These are phyloP conservation scores for Boletus pseudopeckii DNA, from an alignment of 768 basidiomycete species.

Conservation along the genomic window DNA sequence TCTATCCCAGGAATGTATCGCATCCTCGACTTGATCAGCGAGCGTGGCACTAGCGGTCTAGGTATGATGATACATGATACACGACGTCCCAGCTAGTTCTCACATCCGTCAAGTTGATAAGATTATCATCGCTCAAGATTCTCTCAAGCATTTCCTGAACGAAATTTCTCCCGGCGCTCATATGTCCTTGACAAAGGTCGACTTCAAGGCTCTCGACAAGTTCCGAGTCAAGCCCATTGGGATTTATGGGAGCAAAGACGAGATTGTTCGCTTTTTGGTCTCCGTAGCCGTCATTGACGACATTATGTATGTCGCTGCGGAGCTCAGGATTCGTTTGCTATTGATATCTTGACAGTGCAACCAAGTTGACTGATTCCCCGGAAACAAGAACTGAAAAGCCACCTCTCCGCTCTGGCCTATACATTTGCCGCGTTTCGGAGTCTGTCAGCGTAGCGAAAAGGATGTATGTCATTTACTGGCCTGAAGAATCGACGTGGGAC, in stretches of 20 bases:
- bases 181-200: slow-evolving; percentile 51
- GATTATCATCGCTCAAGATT: slow-evolving; percentile 55
- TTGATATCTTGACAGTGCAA: slow-evolving; percentile 10
- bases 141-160: slow-evolving; percentile 48
- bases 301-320: slow-evolving; percentile 33
- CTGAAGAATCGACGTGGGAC: slow-evolving; percentile 56
- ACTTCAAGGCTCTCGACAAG: slow-evolving; percentile 52
- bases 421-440: slow-evolving; percentile 35
- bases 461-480: slow-evolving; percentile 59
- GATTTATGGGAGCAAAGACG: slow-evolving; percentile 52
- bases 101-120: slow-evolving; percentile 47
- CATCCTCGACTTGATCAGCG: slow-evolving; percentile 51
- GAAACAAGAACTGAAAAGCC: slow-evolving; percentile 12
- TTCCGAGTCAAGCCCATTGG: slow-evolving; percentile 47
- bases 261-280: slow-evolving; percentile 47
- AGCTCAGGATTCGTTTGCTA: not conserved
- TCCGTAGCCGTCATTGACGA: slow-evolving; percentile 37
- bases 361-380: slow-evolving; percentile 2
- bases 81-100: not conserved
- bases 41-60: slow-evolving; percentile 48
- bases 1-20: slow-evolving; percentile 47
- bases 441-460: slow-evolving; percentile 10
- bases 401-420: slow-evolving; percentile 49
- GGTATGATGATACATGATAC: slow-evolving; percentile 33
- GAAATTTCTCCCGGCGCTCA: slow-evolving; percentile 49